A percentile compares a stretch with the other conserved stretches of the same genome.
phyloP scores from a whole-genome alignment of 306 rosid species.

The Ochetophila trinervis region DNA sequence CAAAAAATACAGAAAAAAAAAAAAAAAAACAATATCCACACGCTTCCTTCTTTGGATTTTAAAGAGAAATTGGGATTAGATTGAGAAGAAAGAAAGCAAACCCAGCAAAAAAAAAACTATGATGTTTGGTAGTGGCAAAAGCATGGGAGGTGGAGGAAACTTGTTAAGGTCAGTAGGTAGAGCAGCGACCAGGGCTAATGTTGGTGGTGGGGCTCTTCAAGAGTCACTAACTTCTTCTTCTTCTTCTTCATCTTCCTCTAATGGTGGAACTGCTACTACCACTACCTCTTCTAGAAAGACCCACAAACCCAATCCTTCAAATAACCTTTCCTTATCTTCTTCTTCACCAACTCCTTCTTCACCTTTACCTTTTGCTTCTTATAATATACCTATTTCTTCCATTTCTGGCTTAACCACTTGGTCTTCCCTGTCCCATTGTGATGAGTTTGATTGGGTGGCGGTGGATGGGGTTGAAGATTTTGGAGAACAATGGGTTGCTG shows the following conservation, averaged over 20 bases:
- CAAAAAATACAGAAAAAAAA: no score
- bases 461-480: constrained; percentile 29
- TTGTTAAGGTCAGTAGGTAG: constrained; percentile 36
- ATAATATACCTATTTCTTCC: constrained; percentile 17
- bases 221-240: constrained; percentile 29
- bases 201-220: constrained; percentile 28
- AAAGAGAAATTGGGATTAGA: neutral
- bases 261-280: constrained; percentile 1
- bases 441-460: constrained; percentile 45
- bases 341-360: constrained; percentile 17
- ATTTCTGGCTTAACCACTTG: constrained; percentile 18
- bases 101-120: neutral
- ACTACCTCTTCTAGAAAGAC: constrained; percentile 28
- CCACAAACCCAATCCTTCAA: constrained; percentile 23
- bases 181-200: constrained; percentile 33
- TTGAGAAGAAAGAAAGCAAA: neutral
- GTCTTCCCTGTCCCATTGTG: constrained; percentile 25
- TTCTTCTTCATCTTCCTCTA: constrained; percentile 17
- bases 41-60: neutral
- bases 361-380: constrained; percentile 26
- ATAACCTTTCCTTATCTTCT: constrained; percentile 26
- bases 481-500: constrained; percentile 16
- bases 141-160: constrained; percentile 47
- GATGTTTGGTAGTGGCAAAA: constrained; percentile 41
- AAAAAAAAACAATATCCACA: neutral